Evolutionary conservation across 2,329 filamentous ascomycete genomes (phyloP), one percentile per base, ranked within the genome.

Genomic region (Alternaria metachromatica): DNA sequence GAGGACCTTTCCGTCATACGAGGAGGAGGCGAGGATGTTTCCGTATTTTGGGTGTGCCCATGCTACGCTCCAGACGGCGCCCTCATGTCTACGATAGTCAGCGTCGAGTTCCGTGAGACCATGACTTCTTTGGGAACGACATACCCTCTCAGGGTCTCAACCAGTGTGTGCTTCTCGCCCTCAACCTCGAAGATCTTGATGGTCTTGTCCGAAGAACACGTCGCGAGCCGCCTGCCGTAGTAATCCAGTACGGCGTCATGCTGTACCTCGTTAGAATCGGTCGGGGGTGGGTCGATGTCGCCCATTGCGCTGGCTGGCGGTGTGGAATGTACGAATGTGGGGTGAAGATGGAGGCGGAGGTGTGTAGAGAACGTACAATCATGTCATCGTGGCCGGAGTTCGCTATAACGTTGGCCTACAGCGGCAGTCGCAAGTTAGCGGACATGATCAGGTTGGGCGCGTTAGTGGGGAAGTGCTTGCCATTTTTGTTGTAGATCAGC

Each of bases 111-210:
- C 26, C 11, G 18, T 1, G 3, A 0, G 26, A 15, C 0, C 13
- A 30, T 21, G 13, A n/a, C n/a, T 21, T 23, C 43, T 51, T 26
- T 18, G 21, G 26, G 20, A n/a, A 9, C 56, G 62, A 78, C 84
- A 76, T 87, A 96, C 93, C 95, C 95, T 84, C 97, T 97, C 70
- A 99, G 85, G 25, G 96, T 99, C 84, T 98, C 95, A 33, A 93
- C 88, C 73, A 98, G 84, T 68, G 92, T 89, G 82, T 99, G 95
- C 72, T 91, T 88, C 74, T 98, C 94, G 76, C 94, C 93, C 77
- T 98, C 95, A 60, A 99, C 91, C 83, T 99, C 96, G 79, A 97
- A 99, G 79, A 99, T 98, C 85, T 98, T 98, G 85, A 99, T 97
- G 51, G 95, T 98, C 80, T 96, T 94, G 84, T 99, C 96, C 71